A percentile compares a stretch with the other conserved stretches of the same genome.
Conservation (phyloP, 2,329 filamentous ascomycete genomes). For the Nectriaceae sp. region DNA sequence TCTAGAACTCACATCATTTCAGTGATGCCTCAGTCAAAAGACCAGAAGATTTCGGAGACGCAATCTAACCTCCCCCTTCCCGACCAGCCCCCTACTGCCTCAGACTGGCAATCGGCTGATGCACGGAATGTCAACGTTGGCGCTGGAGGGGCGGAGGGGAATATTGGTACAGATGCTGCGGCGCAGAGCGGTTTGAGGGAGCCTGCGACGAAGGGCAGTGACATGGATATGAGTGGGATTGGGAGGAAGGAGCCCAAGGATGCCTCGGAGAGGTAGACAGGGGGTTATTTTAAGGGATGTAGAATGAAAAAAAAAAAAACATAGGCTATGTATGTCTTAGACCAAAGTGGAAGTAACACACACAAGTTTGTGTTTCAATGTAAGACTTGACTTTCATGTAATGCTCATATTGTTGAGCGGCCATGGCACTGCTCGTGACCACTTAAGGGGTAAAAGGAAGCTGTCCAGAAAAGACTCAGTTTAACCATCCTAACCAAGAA, state of each 20-base stretch:
- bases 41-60: conserved; percentile 65
- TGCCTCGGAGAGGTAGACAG: not conserved
- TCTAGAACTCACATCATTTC: too few species aligned
- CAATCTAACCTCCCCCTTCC: conserved; percentile 77
- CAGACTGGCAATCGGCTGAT: conserved; percentile 77
- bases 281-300: not conserved
- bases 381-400: too few species aligned
- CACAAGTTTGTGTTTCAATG: too few species aligned
- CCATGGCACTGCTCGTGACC: too few species aligned
- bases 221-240: conserved; percentile 58
- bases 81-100: conserved; percentile 73
- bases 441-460: too few species aligned
- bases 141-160: conserved; percentile 56
- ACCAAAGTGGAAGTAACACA: too few species aligned
- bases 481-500: too few species aligned
- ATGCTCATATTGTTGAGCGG: too few species aligned
- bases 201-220: conserved; percentile 58
- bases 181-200: conserved; percentile 56
- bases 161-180: conserved; percentile 52
- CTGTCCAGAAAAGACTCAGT: too few species aligned
- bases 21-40: conserved; percentile 56
- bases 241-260: conserved; percentile 56
- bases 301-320: not conserved
- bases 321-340: too few species aligned
- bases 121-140: conserved; percentile 69